These are phyloP conservation scores for Kalanchoe fedtschenkoi DNA, from an alignment of 164 flowering plant genomes.

Conservation along the genomic window DNA sequence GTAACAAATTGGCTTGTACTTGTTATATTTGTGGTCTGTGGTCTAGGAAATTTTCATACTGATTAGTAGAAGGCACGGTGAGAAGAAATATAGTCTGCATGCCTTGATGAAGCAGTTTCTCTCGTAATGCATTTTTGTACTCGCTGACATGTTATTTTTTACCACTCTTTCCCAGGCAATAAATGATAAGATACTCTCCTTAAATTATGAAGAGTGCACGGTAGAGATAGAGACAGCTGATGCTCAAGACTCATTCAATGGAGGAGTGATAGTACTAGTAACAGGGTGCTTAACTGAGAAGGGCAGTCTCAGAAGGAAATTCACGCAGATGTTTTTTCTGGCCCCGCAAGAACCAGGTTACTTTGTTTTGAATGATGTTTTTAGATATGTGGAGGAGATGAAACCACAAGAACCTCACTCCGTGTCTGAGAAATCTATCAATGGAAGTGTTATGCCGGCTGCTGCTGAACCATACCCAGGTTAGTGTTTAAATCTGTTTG, in stretches of 20 bases:
- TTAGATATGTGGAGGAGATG: conserved; percentile 38
- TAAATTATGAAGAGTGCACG: conserved; percentile 36
- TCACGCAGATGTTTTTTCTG: conserved; percentile 48
- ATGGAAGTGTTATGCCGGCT: conserved; percentile 13
- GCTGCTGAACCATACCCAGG: conserved; percentile 23
- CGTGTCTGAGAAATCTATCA: conserved; percentile 10
- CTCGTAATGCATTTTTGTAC: neutral
- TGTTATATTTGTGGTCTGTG: no score
- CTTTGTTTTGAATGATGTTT: conserved; percentile 50
- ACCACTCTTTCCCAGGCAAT: conserved; percentile 34
- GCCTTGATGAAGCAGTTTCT: no score
- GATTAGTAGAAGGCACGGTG: no score
- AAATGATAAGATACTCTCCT: conserved; percentile 37
- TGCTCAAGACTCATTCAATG: conserved; percentile 47
- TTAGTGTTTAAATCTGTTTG: conserved; percentile 7
- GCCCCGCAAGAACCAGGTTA: conserved; percentile 63
- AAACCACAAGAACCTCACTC: conserved; percentile 10
- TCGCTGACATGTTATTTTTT: neutral
- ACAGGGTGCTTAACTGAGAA: conserved; percentile 57
- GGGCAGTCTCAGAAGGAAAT: conserved; percentile 43
- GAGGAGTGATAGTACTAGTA: conserved; percentile 50
- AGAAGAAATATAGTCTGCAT: no score
- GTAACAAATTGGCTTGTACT: no score
- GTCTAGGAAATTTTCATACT: no score
- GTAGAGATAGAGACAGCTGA: conserved; percentile 56